Evolutionary conservation across 495 filamentous ascomycete genomes (phyloP).

Genomic region (Xanthoparmelia taractica): DNA sequence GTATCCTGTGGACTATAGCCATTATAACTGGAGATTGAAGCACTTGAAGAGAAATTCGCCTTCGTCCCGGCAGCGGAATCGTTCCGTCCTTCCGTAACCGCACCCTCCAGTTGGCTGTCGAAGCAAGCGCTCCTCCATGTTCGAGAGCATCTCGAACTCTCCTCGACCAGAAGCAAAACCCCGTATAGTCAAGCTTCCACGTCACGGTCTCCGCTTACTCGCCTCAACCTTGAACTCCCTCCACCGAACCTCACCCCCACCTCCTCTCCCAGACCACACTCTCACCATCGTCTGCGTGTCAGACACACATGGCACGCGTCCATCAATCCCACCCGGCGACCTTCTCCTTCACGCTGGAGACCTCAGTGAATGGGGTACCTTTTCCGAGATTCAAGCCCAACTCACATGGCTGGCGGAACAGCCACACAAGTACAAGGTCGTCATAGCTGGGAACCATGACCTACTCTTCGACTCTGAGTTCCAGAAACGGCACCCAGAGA

Average conservation of each 20-base stretch:
- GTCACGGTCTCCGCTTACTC: not conserved
- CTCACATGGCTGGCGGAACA: slow-evolving; percentile 57
- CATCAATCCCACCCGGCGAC: slow-evolving; percentile 58
- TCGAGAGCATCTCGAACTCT: not conserved
- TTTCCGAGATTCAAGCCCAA: slow-evolving; percentile 50
- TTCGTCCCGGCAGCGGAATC: not conserved
- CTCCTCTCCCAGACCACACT: slow-evolving; percentile 5
- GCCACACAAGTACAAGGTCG: slow-evolving; percentile 56
- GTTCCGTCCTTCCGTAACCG: not conserved
- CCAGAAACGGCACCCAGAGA: too few relatives aligned
- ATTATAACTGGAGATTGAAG: not conserved
- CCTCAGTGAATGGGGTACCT: slow-evolving; percentile 53
- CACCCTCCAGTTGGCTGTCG: too few relatives aligned
- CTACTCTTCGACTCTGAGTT: slow-evolving; percentile 53
- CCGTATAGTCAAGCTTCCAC: slow-evolving; percentile 6
- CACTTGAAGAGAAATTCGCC: not conserved
- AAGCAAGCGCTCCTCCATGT: too few relatives aligned
- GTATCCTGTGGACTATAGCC: too few relatives aligned
- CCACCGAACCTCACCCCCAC: slow-evolving; percentile 1
- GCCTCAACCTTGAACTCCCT: slow-evolving; percentile 1
- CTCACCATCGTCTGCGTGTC: slow-evolving; percentile 59
- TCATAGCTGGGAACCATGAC: slow-evolving; percentile 73
- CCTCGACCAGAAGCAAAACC: not conserved
- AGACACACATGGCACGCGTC: slow-evolving; percentile 60
- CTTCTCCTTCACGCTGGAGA: slow-evolving; percentile 73